A percentile compares a stretch with the other conserved stretches of the same genome.
These are phyloP conservation scores for Talaromyces sp. DNA, from an alignment of 2,329 filamentous ascomycete species.

Conservation along the genomic window DNA sequence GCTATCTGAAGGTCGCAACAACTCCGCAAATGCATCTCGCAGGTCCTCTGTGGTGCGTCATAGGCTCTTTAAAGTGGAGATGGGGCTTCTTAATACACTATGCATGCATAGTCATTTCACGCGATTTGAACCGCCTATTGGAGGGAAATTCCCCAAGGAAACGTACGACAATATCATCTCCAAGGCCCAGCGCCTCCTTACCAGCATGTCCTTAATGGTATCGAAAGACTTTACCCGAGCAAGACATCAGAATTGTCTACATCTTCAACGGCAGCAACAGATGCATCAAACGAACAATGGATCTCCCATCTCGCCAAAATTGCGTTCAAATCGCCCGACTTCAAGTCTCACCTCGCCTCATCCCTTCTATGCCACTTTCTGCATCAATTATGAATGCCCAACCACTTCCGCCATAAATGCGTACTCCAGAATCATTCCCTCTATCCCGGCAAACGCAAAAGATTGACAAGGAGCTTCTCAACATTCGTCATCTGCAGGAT, in stretches of 20 bases:
- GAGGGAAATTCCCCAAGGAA: not conserved
- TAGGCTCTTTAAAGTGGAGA: not conserved
- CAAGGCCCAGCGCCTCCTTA: not conserved
- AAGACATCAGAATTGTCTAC: not conserved
- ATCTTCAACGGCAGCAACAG: not conserved
- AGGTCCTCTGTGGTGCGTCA: not conserved
- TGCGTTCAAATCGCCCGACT: constrained; percentile 58
- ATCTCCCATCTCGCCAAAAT: constrained; percentile 57
- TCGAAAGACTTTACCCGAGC: not conserved
- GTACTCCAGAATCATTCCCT: constrained; percentile 60
- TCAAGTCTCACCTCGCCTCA: constrained; percentile 66
- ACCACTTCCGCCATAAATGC: constrained; percentile 69
- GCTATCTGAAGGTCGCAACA: not conserved
- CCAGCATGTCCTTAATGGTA: not conserved
- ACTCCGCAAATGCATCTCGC: not conserved
- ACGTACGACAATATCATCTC: not conserved
- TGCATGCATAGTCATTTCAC: not conserved
- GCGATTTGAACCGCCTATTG: not conserved
- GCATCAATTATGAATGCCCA: constrained; percentile 65
- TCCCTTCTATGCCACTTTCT: constrained; percentile 69
- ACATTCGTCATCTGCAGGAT: constrained; percentile 64
- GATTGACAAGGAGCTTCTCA: constrained; percentile 61
- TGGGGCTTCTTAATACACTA: not conserved
- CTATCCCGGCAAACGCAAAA: constrained; percentile 59
- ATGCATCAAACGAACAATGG: constrained; percentile 22